Base-by-base conservation (phyloP, 306 rosid genomes). In the Fragaria iinumae region DNA sequence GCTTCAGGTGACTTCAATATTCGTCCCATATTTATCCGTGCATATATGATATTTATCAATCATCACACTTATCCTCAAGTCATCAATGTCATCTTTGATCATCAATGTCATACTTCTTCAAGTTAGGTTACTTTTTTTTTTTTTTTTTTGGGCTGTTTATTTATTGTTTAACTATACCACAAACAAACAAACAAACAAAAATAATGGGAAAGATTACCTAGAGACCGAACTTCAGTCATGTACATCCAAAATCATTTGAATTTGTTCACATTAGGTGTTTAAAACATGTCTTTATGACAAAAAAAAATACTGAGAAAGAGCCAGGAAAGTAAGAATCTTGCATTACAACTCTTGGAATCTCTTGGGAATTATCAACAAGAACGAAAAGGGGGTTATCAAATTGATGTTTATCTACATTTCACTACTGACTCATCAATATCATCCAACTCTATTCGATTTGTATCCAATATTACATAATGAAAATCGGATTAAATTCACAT, bases 401-500 rank as follows among this genome's bases (percentile, higher is more conserved):
- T 65, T 65, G 45, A 34, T 34, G 41, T 2, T 20, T 20, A 2
- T 67, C 14, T 67, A 67, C 4, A 67, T n/a, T 20, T 18, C 32
- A 20, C 50, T 67, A 67, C 9, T 41, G 16, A 13, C 21, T 67
- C 16, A 4, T 38, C 71, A 38, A 38, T 38, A 38, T 66, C n/a
- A 66, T 36, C 27, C 25, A 44, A 38, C 25, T 52, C 36, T 67
- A 27, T n/a, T 21, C 52, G 14, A 25, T 3, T 5, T 32, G 47
- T 14, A 39, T 57, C 66, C 72, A 72, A 77, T 62, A 76, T 39
- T 47, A 69, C 59, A 20, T 23, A 23, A 3, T 23, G 34, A 67
- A 67, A 49, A 52, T 62, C 7, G 12, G 29, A 16, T 9, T 23
- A 23, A 64, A 23, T 64, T 91, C 89, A 89, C 25, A 77, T 73